These are phyloP conservation scores for Hamigera avellanea DNA, from an alignment of 495 filamentous ascomycete genomes.

Conservation along the genomic window DNA sequence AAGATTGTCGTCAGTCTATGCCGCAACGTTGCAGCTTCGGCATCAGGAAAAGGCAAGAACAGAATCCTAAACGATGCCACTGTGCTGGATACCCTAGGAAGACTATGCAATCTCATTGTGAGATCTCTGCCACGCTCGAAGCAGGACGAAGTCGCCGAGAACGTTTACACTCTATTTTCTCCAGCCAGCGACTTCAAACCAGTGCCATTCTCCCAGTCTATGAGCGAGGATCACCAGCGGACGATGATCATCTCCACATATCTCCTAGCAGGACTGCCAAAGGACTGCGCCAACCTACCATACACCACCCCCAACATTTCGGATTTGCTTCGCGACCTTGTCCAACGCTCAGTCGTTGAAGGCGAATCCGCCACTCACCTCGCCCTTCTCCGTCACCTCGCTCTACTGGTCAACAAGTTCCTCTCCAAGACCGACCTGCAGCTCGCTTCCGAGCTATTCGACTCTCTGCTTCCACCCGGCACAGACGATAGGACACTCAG, in stretches of 20 bases:
- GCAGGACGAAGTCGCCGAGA: conserved; percentile 41
- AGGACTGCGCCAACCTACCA: conserved; percentile 20
- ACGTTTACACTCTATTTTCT: conserved; percentile 47
- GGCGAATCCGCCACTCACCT: conserved; percentile 31
- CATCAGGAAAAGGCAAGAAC: conserved; percentile 25
- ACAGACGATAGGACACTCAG: conserved; percentile 8
- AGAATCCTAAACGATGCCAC: conserved; percentile 39
- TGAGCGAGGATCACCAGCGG: conserved; percentile 24
- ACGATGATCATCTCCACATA: conserved; percentile 51
- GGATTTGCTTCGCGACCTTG: conserved; percentile 28
- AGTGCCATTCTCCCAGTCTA: conserved; percentile 26
- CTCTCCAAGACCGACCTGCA: conserved; percentile 34
- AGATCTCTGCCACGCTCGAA: conserved; percentile 38
- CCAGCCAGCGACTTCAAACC: conserved; percentile 20
- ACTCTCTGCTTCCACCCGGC: conserved; percentile 21
- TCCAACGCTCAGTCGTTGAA: conserved; percentile 21
- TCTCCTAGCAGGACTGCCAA: conserved; percentile 46
- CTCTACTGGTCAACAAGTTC: conserved; percentile 58
- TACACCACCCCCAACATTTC: conserved; percentile 24
- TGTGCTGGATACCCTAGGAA: conserved; percentile 52
- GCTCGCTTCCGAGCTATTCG: conserved; percentile 19
- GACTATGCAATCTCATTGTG: conserved; percentile 50
- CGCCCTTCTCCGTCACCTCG: conserved; percentile 47
- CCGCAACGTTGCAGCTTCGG: conserved; percentile 29
- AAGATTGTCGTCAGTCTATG: conserved; percentile 45